phyloP scores from a whole-genome alignment of 805 yeast genomes.

The Metschnikowia reukaufii region DNA sequence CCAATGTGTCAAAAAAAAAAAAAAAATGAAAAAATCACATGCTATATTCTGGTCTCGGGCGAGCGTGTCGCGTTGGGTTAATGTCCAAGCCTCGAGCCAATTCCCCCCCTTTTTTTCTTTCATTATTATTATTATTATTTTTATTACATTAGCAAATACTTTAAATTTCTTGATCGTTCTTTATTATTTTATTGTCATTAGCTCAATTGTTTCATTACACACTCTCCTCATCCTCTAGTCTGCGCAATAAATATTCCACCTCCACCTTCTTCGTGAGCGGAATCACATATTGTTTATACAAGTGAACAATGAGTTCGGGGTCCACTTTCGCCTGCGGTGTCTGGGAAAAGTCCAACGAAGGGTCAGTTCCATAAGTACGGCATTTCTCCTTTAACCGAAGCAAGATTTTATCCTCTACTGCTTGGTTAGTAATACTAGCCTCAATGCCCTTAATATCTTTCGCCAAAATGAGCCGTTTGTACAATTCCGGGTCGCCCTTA shows the following conservation, averaged over 20 bases:
- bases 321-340: conserved; percentile 74
- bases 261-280: conserved; percentile 96
- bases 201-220: too few species aligned
- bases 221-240: conserved; percentile 33
- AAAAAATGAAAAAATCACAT: neutral
- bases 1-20: too few species aligned
- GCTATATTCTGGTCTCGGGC: too few species aligned
- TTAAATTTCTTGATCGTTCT: too few species aligned
- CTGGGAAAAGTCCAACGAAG: conserved; percentile 70
- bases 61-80: too few species aligned
- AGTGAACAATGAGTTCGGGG: conserved; percentile 76
- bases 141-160: too few species aligned
- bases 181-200: neutral
- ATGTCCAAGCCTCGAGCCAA: too few species aligned
- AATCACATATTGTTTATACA: conserved; percentile 85
- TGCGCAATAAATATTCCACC: conserved; percentile 81
- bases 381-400: conserved; percentile 79
- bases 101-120: too few species aligned
- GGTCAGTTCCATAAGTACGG: conserved; percentile 84
- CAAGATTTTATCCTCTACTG: conserved; percentile 82
- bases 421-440: conserved; percentile 78
- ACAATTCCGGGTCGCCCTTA: conserved; percentile 61
- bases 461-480: conserved; percentile 61
- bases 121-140: too few species aligned
- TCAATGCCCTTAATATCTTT: conserved; percentile 73